Evolutionary conservation across 1,284 basidiomycete species (phyloP), one percentile per base, ranked within the genome.

Genomic region (Polyporus tsugae): DNA sequence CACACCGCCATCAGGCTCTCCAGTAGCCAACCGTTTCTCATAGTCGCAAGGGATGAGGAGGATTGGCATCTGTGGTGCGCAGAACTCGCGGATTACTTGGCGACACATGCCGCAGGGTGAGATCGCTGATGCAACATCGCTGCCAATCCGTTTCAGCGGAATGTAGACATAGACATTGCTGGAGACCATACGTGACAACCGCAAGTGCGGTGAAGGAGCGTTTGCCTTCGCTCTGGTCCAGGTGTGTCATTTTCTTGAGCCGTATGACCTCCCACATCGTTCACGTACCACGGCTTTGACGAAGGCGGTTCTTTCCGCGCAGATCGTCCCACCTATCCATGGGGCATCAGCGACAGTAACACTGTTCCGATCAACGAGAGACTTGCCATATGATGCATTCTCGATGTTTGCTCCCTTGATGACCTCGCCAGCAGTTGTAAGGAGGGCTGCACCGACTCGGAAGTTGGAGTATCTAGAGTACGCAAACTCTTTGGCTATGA

Each of bases 101-200:
- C 96, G 90, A 76, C 96, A 98, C 71, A 97, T 90, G 17, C 96
- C 96, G 77, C 96, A 98, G 0, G 95, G 95, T 0, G 94, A 92
- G 60, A 91, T 84, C 0, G 91, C 78, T 0, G 85, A 82, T 0
- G 85, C 77, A 11, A 95, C 87, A 74, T 95, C 91, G 17, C 90
- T 91, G 74, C 39, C 22, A 3, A 57, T 42, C 29, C 35, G 19
- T 33, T 52, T 57, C 49, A 58, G 62, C 53, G 55, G 22, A 33
- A 39, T 41, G 13, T 39, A 22, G n/a, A 25, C 39, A 41, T 36
- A 42, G 25, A 44, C 63, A 60, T 42, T 73, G 39, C 4, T 22
- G 13, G 15, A n/a, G n/a, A 57, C 64, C 78, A 58, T 72, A 94
- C 92, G 89, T 89, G 33, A 89, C 87, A 15, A 97, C 89, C 0